A percentile compares a stretch with the other conserved stretches of the same genome.
Conservation (phyloP, 2,329 filamentous ascomycete genomes). For the Neobulgaria alba region DNA sequence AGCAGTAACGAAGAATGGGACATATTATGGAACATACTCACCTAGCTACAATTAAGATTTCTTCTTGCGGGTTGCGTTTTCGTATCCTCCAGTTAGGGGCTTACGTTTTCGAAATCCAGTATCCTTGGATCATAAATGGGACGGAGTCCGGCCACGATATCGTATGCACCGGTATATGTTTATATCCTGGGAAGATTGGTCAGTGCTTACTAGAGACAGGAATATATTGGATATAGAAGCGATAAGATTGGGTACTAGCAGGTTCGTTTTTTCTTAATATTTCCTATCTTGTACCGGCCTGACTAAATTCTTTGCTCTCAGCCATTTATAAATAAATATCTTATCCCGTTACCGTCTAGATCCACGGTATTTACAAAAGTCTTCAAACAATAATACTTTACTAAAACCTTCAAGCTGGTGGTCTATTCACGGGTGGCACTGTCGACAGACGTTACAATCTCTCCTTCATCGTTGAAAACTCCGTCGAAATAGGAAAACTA, state of each 20-base stretch:
- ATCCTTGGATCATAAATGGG: constrained; percentile 13
- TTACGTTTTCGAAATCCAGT: constrained; percentile 11
- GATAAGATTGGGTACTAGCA: constrained; percentile 8
- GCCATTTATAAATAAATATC: constrained; percentile 26
- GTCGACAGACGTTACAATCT: constrained; percentile 46
- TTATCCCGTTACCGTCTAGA: constrained; percentile 49
- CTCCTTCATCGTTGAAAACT: constrained; percentile 42
- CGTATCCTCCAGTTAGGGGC: constrained; percentile 13
- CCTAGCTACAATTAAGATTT: constrained; percentile 13
- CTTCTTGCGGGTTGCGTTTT: constrained; percentile 18
- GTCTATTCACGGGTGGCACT: constrained; percentile 30
- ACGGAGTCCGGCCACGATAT: constrained; percentile 10
- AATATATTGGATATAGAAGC: constrained; percentile 14
- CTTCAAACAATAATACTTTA: too few relatives aligned
- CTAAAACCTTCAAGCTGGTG: too few relatives aligned
- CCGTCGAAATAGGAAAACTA: constrained; percentile 33
- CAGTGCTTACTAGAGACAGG: too few relatives aligned
- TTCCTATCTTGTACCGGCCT: constrained; percentile 48
- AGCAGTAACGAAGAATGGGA: constrained; percentile 7
- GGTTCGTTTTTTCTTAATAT: constrained; percentile 34
- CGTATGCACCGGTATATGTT: constrained; percentile 8
- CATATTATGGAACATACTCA: constrained; percentile 7
- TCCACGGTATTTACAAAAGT: too few relatives aligned
- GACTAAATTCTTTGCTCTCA: constrained; percentile 44
- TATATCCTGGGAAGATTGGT: too few relatives aligned